Evolutionary conservation across 2,329 filamentous ascomycete genomes (phyloP).

Genomic region (Ramichloridium luteum): DNA sequence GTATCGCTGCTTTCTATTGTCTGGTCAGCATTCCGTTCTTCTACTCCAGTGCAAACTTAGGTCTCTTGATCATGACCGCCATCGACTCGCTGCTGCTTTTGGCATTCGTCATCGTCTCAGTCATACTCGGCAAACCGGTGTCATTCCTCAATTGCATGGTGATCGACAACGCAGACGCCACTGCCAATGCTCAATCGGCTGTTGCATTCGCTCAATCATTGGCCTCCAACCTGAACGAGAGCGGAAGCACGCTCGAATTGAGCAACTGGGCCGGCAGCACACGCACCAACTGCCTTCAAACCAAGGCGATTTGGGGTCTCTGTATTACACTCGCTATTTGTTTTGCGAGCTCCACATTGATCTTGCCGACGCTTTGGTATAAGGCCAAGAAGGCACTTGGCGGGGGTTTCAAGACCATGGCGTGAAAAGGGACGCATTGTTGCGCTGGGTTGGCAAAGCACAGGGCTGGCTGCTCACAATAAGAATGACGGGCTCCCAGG

Average conservation of each 20-base stretch:
- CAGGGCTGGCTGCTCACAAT: too few relatives aligned
- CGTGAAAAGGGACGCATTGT: too few relatives aligned
- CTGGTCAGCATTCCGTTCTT: constrained; percentile 59
- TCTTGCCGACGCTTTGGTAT: constrained; percentile 37
- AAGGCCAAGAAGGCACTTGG: constrained; percentile 40
- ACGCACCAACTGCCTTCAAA: constrained; percentile 61
- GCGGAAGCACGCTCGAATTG: constrained; percentile 40
- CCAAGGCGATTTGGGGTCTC: constrained; percentile 80
- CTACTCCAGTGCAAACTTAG: constrained; percentile 64
- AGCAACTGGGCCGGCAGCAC: constrained; percentile 47
- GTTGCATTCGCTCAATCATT: constrained; percentile 44
- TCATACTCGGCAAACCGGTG: constrained; percentile 67
- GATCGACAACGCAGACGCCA: constrained; percentile 36
- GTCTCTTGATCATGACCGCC: constrained; percentile 58
- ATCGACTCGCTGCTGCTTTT: constrained; percentile 60
- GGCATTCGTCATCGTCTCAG: constrained; percentile 64
- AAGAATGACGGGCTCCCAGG: too few relatives aligned
- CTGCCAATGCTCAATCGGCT: constrained; percentile 34
- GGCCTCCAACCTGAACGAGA: constrained; percentile 38
- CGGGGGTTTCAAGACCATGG: too few relatives aligned
- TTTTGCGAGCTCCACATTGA: constrained; percentile 33
- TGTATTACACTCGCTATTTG: constrained; percentile 59
- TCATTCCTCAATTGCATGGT: constrained; percentile 62
- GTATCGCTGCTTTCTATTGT: constrained; percentile 67
- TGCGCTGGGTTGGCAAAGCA: too few relatives aligned